Conservation (phyloP, 768 basidiomycete genomes). For the Amanita phalloides region DNA sequence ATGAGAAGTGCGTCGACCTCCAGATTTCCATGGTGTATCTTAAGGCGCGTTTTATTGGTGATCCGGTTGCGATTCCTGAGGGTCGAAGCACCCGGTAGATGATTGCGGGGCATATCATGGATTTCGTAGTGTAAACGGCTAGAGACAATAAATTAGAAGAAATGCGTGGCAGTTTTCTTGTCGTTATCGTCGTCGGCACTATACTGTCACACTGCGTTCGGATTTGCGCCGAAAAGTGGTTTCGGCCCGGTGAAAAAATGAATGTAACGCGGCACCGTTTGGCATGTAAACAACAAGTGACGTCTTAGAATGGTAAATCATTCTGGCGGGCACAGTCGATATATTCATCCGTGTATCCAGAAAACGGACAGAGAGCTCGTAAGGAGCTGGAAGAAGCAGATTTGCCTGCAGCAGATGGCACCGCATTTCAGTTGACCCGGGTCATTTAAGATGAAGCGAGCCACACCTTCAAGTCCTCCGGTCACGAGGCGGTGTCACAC, state of each 20-base stretch:
- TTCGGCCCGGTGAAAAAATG: slow-evolving; percentile 40
- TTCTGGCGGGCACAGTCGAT: slow-evolving; percentile 6
- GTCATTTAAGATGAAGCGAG: slow-evolving; percentile 2
- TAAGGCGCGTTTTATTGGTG: slow-evolving; percentile 87
- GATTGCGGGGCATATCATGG: slow-evolving; percentile 86
- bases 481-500: slow-evolving; percentile 5
- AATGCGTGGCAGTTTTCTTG: slow-evolving; percentile 19
- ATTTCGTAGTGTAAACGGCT: slow-evolving; percentile 27
- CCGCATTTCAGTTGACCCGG: background rate
- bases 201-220: slow-evolving; percentile 35
- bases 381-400: background rate
- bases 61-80: slow-evolving; percentile 84
- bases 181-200: slow-evolving; percentile 46
- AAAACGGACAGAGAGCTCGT: background rate
- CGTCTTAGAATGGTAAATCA: slow-evolving; percentile 6
- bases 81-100: slow-evolving; percentile 64
- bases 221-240: slow-evolving; percentile 53
- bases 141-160: slow-evolving; percentile 25
- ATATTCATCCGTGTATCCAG: background rate
- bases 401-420: background rate
- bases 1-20: slow-evolving; percentile 72
- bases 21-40: slow-evolving; percentile 71
- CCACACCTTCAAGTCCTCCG: background rate
- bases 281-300: slow-evolving; percentile 25
- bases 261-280: slow-evolving; percentile 26